Evolutionary conservation across 768 basidiomycete genomes (phyloP), one percentile per base, ranked within the genome.

Genomic region (Amanita fuliginea): DNA sequence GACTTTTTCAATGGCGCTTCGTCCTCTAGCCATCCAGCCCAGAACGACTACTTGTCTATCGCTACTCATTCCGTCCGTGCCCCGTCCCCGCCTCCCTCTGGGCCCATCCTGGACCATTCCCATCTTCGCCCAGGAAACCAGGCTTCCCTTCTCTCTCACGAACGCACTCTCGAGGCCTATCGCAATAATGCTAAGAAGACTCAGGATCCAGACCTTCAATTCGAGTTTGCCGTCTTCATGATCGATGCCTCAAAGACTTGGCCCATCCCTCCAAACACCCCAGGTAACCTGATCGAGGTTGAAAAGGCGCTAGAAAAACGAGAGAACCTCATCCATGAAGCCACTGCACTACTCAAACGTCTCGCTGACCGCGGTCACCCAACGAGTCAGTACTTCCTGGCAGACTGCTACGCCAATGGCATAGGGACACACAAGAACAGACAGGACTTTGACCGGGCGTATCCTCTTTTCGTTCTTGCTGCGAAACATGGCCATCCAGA

Each of bases 191-290:
- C 95, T 28, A 96, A 95, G 71, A 98, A 98, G 70, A 96, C 94
- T 0, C 92, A 96, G 69, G 92, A 98, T 64, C 94, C 95, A 0
- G 91, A 97, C 59, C 71, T 97, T 49, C 94, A 95, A 63, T 98
- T 93, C 72, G 96, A 99, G 64, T 97, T 99, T 57, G 91, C 95
- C 35, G 90, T 94, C 7, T 97, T 98, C 75, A 93, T 97, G 87
- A 86, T 99, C 61, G 96, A 97, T 60, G 91, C 94, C 43, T 88
- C 92, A 43, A 96, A 95, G 66, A 81, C 85, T 2, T 78, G 92
- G 62, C 84, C 85, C 36, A 81, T 88, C 50, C 88, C 89, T 4
- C 69, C 68, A 2, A 75, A 69, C 13, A 83, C 83, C 2, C 74
- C 78, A 0, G 83, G 79, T 26, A 88, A 90, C 57, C 74, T 87